Conservation (phyloP, 371 early-diverging fungal species). For the Ecytonucleospora hepatopenaei region DNA sequence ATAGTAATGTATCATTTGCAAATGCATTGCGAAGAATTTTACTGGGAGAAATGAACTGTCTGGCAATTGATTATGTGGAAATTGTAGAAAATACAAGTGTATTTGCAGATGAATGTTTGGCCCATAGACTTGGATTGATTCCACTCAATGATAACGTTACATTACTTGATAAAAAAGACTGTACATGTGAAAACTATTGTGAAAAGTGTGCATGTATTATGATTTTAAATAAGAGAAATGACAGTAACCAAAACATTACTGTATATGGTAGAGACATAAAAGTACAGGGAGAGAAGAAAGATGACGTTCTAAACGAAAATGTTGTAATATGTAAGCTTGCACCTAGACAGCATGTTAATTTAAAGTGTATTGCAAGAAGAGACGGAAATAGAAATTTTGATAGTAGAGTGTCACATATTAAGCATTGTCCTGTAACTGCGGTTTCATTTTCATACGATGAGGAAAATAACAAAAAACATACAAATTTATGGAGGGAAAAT, state of each 20-base stretch:
- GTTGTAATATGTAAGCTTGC: slow-evolving; percentile 82
- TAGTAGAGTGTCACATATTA: slow-evolving; percentile 83
- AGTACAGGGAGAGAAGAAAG: slow-evolving; percentile 61
- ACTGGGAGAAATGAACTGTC: slow-evolving; percentile 63
- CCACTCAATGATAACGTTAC: slow-evolving; percentile 75
- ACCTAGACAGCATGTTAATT: slow-evolving; percentile 76
- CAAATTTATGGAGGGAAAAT: slow-evolving; percentile 78
- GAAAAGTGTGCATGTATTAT: slow-evolving; percentile 74
- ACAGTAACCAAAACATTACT: slow-evolving; percentile 7
- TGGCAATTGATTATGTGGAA: slow-evolving; percentile 82
- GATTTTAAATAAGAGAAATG: slow-evolving; percentile 60
- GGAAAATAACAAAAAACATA: slow-evolving; percentile 73
- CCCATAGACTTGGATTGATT: slow-evolving; percentile 87
- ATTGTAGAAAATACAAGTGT: slow-evolving; percentile 80
- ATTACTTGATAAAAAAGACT: slow-evolving; percentile 58
- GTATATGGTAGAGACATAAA: slow-evolving; percentile 57
- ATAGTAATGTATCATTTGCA: slow-evolving; percentile 77
- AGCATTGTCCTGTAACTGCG: slow-evolving; percentile 88
- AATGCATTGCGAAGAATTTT: slow-evolving; percentile 84
- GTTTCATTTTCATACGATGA: slow-evolving; percentile 90
- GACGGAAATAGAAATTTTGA: slow-evolving; percentile 68
- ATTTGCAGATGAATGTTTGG: slow-evolving; percentile 85
- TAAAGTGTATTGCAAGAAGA: slow-evolving; percentile 76
- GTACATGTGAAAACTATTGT: slow-evolving; percentile 66
- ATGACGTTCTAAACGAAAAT: slow-evolving; percentile 68